A percentile compares a stretch with the other conserved stretches of the same genome.
Conservation (phyloP, 768 basidiomycete genomes). For the Mrakia hoshinonis region DNA sequence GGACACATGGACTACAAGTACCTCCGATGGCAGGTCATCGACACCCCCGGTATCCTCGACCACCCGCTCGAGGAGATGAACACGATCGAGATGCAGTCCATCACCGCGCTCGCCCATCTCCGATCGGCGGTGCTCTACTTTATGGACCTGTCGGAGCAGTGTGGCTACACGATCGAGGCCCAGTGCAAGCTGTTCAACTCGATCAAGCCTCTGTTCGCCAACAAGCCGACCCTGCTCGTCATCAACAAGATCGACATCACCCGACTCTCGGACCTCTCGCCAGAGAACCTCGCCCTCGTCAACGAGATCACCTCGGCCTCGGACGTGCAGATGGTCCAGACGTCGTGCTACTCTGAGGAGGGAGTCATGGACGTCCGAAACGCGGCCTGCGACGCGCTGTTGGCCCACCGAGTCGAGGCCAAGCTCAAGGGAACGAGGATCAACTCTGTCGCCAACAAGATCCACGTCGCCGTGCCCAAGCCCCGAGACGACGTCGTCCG, state of each 20-base stretch:
- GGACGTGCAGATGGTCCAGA: conserved; percentile 62
- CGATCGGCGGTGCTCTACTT: conserved; percentile 93
- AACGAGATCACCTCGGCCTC: conserved; percentile 75
- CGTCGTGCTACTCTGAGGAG: conserved; percentile 92
- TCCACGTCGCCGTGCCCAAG: conserved; percentile 88
- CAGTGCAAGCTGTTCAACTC: conserved; percentile 99
- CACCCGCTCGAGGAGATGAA: conserved; percentile 99
- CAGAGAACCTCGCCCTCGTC: conserved; percentile 67
- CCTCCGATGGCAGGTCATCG: conserved; percentile 98
- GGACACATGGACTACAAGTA: conserved; percentile 99
- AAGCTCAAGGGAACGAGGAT: conserved; percentile 92
- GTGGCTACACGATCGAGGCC: conserved; percentile 93
- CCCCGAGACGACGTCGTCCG: conserved; percentile 82
- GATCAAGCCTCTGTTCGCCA: conserved; percentile 91
- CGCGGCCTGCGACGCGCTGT: conserved; percentile 85
- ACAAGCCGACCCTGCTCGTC: conserved; percentile 87
- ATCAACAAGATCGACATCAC: conserved; percentile 96
- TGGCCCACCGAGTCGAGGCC: conserved; percentile 85
- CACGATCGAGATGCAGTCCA: conserved; percentile 99
- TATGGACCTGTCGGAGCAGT: conserved; percentile 98
- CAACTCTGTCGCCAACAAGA: conserved; percentile 83
- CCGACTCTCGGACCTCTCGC: conserved; percentile 71
- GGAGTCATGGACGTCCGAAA: conserved; percentile 96
- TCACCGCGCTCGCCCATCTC: conserved; percentile 92
- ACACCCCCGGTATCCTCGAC: conserved; percentile 95